phyloP scores from a whole-genome alignment of 2,329 filamentous ascomycete genomes.

The Calonectria naviculata region DNA sequence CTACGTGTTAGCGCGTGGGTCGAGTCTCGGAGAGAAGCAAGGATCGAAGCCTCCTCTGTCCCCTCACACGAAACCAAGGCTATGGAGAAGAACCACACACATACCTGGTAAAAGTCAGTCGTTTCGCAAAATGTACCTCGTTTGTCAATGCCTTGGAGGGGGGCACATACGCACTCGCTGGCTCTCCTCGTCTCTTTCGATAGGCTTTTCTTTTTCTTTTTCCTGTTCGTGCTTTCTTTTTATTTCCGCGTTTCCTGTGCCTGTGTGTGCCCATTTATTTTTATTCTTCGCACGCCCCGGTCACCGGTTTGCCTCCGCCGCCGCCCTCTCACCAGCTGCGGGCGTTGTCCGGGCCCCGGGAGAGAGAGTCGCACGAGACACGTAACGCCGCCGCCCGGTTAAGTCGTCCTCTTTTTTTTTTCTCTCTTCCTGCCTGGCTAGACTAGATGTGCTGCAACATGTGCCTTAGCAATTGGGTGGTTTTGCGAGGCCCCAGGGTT shows the following conservation, averaged over 20 bases:
- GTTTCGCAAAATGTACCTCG: slow-evolving; percentile 13
- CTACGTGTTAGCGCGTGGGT: background rate
- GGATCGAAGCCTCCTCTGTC: slow-evolving; percentile 1
- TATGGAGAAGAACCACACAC: slow-evolving; percentile 7
- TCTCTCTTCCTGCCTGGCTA: background rate
- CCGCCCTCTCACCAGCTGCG: background rate
- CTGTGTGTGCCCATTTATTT: background rate
- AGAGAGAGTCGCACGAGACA: background rate
- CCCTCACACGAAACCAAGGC: slow-evolving; percentile 14
- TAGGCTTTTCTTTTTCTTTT: slow-evolving; percentile 23
- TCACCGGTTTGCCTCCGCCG: background rate
- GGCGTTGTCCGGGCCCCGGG: slow-evolving; percentile 12
- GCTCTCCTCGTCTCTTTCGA: background rate
- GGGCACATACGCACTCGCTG: background rate
- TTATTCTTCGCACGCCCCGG: background rate
- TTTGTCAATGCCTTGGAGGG: background rate
- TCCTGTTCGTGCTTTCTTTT: slow-evolving; percentile 6
- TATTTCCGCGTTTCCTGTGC: background rate
- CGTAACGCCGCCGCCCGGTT: background rate
- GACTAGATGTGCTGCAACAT: slow-evolving; percentile 6
- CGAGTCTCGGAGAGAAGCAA: slow-evolving; percentile 3
- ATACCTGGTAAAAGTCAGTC: background rate
- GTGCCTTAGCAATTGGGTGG: slow-evolving; percentile 11
- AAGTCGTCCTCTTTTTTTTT: background rate
- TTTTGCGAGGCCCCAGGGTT: background rate